Conservation (phyloP, 2,329 filamentous ascomycete genomes). For the Pseudocercospora pini-densiflorae region DNA sequence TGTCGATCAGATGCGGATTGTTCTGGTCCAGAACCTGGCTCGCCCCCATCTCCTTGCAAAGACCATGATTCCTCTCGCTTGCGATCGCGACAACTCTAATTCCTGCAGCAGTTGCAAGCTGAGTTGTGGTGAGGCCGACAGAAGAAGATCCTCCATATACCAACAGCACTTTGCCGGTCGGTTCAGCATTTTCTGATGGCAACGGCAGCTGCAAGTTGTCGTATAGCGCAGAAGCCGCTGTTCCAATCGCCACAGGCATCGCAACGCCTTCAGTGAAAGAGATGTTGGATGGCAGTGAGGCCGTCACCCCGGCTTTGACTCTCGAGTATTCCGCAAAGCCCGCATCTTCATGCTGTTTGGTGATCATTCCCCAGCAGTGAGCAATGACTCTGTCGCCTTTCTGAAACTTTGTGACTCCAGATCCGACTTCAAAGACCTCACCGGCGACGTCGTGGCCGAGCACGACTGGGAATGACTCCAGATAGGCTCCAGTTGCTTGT, state of each 20-base stretch:
- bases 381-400: conserved; percentile 41
- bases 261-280: conserved; percentile 44
- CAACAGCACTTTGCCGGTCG: conserved; percentile 25
- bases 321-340: conserved; percentile 39
- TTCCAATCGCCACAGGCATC: conserved; percentile 28
- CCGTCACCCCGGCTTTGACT: conserved; percentile 36
- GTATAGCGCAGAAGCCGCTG: conserved; percentile 11
- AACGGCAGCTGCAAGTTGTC: conserved; percentile 28
- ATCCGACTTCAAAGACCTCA: conserved; percentile 40
- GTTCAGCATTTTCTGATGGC: conserved; percentile 21
- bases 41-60: conserved; percentile 36
- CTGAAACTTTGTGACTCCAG: conserved; percentile 35
- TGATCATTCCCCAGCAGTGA: conserved; percentile 29
- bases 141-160: conserved; percentile 33
- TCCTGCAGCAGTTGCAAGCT: conserved; percentile 37
- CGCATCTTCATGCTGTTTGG: conserved; percentile 15
- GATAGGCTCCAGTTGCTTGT: conserved; percentile 34
- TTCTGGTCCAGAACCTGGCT: conserved; percentile 39
- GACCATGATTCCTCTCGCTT: conserved; percentile 31
- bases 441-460: conserved; percentile 44
- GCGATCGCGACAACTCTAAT: conserved; percentile 38
- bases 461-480: conserved; percentile 39
- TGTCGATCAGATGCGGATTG: conserved; percentile 36
- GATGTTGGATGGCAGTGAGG: conserved; percentile 43
- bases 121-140: conserved; percentile 35